Percentiles rank a stretch among this genome's conserved stretches.
Evolutionary conservation across 345 rosid species (phyloP).

Genomic region (Hevea brasiliensis): DNA sequence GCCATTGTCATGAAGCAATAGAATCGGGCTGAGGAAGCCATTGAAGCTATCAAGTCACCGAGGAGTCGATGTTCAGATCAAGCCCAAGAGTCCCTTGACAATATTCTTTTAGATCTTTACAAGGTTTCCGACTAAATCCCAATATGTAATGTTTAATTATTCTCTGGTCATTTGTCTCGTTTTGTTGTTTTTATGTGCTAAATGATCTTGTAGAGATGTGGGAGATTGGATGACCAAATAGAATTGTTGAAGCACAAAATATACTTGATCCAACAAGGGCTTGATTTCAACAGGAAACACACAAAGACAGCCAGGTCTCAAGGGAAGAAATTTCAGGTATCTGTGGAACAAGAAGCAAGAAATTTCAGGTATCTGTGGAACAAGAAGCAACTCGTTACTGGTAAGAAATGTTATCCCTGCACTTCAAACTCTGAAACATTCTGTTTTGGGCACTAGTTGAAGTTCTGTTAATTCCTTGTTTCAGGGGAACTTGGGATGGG

Average conservation of each 20-base stretch:
- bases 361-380: conserved; percentile 91
- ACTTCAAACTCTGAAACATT: conserved; percentile 39
- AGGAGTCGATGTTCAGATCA: conserved; percentile 81
- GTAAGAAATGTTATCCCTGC: conserved; percentile 37
- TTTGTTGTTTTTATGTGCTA: neutral
- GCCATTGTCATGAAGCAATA: conserved; percentile 98
- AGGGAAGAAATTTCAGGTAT: conserved; percentile 95
- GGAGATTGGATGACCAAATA: conserved; percentile 85
- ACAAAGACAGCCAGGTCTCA: conserved; percentile 97
- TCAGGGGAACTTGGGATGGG: conserved; percentile 96
- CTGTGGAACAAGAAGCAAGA: conserved; percentile 96
- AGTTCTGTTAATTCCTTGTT: neutral
- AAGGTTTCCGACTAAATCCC: conserved; percentile 43
- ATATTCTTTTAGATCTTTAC: conserved; percentile 87
- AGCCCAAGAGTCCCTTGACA: conserved; percentile 95
- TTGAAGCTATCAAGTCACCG: conserved; percentile 88
- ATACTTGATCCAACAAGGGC: conserved; percentile 78
- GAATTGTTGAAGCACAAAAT: conserved; percentile 71
- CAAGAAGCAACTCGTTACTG: conserved; percentile 94
- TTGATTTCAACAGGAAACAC: conserved; percentile 95
- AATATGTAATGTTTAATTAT: neutral
- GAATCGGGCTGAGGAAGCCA: conserved; percentile 90
- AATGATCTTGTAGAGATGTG: conserved; percentile 64
- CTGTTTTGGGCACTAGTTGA: neutral
- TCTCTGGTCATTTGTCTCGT: neutral